A percentile compares a stretch with the other conserved stretches of the same genome.
These are phyloP conservation scores for Isabelozyma rhagii DNA, from an alignment of 805 yeast species.

Conservation along the genomic window DNA sequence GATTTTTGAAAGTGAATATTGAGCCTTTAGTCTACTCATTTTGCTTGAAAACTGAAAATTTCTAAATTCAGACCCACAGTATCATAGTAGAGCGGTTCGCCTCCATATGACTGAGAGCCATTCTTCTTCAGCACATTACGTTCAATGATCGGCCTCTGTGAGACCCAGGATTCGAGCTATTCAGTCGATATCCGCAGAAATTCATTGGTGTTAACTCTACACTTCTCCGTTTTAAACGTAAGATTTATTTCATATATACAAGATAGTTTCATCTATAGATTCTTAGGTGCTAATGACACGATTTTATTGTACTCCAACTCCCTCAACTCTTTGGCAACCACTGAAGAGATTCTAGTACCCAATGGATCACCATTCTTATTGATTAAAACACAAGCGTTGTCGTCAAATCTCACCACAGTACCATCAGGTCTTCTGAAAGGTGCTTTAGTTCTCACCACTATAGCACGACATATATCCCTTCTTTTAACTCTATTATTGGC, in stretches of 20 bases:
- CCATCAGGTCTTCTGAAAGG: conserved; percentile 81
- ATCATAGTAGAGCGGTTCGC: too few relatives aligned
- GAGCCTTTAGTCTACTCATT: too few relatives aligned
- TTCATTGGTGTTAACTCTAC: too few relatives aligned
- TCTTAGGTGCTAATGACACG: conserved; percentile 84
- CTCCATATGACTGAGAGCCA: too few relatives aligned
- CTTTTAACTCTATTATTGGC: conserved; percentile 82
- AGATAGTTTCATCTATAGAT: conserved; percentile 11
- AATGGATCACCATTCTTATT: conserved; percentile 92
- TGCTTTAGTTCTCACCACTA: conserved; percentile 89
- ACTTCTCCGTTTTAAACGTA: too few relatives aligned
- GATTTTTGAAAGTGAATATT: too few relatives aligned
- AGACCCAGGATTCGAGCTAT: too few relatives aligned
- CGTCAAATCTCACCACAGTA: conserved; percentile 81
- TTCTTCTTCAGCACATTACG: too few relatives aligned
- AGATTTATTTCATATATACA: not conserved
- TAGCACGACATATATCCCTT: conserved; percentile 95
- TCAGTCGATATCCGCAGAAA: too few relatives aligned
- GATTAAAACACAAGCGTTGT: conserved; percentile 93
- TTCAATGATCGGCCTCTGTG: too few relatives aligned
- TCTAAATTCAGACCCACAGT: too few relatives aligned
- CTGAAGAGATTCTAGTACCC: conserved; percentile 88
- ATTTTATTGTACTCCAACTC: conserved; percentile 82
- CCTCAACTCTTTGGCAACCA: conserved; percentile 87
- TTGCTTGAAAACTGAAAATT: too few relatives aligned